Conservation (phyloP, 495 filamentous ascomycete species). For the Chlorociboria aeruginascens region DNA sequence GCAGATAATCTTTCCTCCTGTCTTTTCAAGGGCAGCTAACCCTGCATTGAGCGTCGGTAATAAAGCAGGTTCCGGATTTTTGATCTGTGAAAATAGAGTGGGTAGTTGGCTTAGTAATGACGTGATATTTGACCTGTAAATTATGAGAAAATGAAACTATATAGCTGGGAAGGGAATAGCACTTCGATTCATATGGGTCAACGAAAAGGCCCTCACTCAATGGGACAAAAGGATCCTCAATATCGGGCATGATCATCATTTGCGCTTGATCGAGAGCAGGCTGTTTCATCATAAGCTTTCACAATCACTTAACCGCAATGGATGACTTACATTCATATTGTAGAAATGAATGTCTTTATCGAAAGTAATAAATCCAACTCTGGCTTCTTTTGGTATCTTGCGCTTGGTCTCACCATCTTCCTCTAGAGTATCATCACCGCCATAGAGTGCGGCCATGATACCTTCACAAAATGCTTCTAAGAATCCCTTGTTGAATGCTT, state of each 20-base stretch:
- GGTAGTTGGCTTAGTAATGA: conserved; percentile 73
- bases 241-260: conserved; percentile 97
- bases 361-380: conserved; percentile 90
- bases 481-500: conserved; percentile 79
- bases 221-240: conserved; percentile 95
- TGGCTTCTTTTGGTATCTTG: conserved; percentile 64
- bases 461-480: conserved; percentile 87
- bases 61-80: conserved; percentile 79
- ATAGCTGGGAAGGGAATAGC: conserved; percentile 13
- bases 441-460: conserved; percentile 75
- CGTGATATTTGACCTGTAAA: conserved; percentile 58
- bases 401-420: conserved; percentile 36
- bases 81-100: conserved; percentile 70
- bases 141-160: neutral
- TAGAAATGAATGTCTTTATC: conserved; percentile 97
- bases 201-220: conserved; percentile 88
- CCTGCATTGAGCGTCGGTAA: conserved; percentile 75
- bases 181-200: conserved; percentile 87
- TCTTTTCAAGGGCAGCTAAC: conserved; percentile 64
- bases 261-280: conserved; percentile 75
- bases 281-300: conserved; percentile 25
- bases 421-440: conserved; percentile 32
- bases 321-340: conserved; percentile 63
- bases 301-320: neutral
- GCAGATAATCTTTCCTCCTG: conserved; percentile 88